Base-by-base conservation (phyloP, 176 grass and related monocot genomes). In the Leersia perrieri region DNA sequence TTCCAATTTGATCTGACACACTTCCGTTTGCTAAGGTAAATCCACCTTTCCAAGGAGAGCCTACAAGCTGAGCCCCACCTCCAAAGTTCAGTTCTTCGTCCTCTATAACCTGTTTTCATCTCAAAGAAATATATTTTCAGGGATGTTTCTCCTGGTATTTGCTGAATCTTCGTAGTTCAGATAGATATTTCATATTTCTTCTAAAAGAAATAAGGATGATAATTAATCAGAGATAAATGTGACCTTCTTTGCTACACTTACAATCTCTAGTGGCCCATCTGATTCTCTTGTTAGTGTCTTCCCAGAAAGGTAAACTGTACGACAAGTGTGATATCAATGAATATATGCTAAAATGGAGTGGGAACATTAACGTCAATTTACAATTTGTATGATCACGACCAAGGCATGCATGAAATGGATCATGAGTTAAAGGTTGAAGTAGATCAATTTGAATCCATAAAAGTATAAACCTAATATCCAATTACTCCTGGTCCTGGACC, bases 1-100 rank as follows among this genome's bases (percentile, higher is more conserved):
- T 87, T 77, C 61, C 62, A 75, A 16, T 83, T 87, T 91, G 66
- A 16, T 87, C 81, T 68, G 61, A 79, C 33, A 69, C 44, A 75
- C 86, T 98, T 83, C 81, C 88, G 76, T 98, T 94, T 92, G 86
- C 95, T 64, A 85, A 80, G 44, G 90, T 75, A 98, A 92, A 92
- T 85, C 71, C 88, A 76, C 62, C 70, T 81, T 91, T 81, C 90
- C 88, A 94, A 81, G 80, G 58, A 90, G 86, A 89, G 62, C 77
- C 74, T 38, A 38, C 55, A 60, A 88, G 66, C 26, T 71, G 79
- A 86, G 33, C 75, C 63, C 84, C 83, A 91, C 80, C 86, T 51
- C 74, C 84, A 79, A 79, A 91, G 22, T 39, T 82, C 85, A 93
- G 74, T 45, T 88, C 90, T 91, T 89, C 88, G 86, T 94, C 82